Percentiles rank a stretch among this genome's conserved stretches.
Conservation (phyloP, 73 alveolate species). For the Tetrahymena elliotti region DNA sequence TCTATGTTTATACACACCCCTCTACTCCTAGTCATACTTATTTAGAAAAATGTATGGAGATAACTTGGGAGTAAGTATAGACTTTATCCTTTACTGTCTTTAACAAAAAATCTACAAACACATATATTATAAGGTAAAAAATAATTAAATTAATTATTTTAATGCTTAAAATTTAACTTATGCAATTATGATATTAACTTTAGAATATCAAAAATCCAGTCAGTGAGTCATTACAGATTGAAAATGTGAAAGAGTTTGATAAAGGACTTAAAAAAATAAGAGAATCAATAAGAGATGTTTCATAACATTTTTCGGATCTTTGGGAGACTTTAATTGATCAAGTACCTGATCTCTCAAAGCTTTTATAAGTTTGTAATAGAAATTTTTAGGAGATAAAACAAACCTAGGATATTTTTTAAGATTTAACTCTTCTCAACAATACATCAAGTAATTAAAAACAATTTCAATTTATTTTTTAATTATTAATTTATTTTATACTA, state of each 20-base stretch:
- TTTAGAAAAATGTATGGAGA: conserved; percentile 22
- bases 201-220: conserved; percentile 23
- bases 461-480: not conserved
- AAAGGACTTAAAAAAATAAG: conserved; percentile 9
- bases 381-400: not conserved
- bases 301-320: conserved; percentile 12
- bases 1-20: conserved; percentile 17
- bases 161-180: too few species aligned
- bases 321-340: conserved; percentile 17
- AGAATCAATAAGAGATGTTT: conserved; percentile 9
- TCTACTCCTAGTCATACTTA: not conserved
- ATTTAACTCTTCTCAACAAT: not conserved
- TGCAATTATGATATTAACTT: too few species aligned
- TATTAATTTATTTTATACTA: not conserved
- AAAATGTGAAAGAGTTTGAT: conserved; percentile 35
- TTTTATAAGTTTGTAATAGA: not conserved
- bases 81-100: conserved; percentile 8
- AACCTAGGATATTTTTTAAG: not conserved
- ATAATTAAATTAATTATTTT: too few species aligned
- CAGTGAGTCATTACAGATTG: not conserved
- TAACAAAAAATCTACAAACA: conserved; percentile 8
- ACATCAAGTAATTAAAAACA: not conserved
- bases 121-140: not conserved
- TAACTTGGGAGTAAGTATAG: conserved; percentile 8
- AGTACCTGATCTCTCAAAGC: not conserved